Percentiles rank a stretch among this genome's conserved stretches.
Conservation (phyloP, 805 yeast species). For the Maudiozyma serrabonitensis region DNA sequence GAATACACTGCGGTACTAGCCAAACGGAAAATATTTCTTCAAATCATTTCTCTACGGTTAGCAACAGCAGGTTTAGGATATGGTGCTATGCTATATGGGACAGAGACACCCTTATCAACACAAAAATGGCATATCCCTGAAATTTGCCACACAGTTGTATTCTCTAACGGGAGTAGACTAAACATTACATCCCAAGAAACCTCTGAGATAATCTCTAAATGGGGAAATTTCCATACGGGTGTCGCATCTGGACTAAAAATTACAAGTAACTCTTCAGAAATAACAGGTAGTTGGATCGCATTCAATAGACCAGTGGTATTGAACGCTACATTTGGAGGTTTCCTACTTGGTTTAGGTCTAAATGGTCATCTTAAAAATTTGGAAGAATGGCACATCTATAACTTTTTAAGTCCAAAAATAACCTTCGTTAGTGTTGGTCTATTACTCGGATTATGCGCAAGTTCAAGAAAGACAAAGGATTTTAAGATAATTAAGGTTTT, state of each 20-base stretch:
- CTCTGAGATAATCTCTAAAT: constrained; percentile 38
- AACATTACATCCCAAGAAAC: constrained; percentile 45
- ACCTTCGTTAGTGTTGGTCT: constrained; percentile 78
- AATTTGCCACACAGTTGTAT: constrained; percentile 44
- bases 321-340: constrained; percentile 87
- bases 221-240: constrained; percentile 93
- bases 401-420: constrained; percentile 84
- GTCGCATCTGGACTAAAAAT: constrained; percentile 78
- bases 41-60: constrained; percentile 58
- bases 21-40: constrained; percentile 49
- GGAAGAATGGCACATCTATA: constrained; percentile 95
- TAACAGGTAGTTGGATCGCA: constrained; percentile 78
- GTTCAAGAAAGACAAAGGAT: constrained; percentile 75
- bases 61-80: constrained; percentile 37
- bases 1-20: constrained; percentile 49
- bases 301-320: constrained; percentile 67
- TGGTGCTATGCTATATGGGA: constrained; percentile 23
- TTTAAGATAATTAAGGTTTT: constrained; percentile 79
- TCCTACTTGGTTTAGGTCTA: constrained; percentile 81
- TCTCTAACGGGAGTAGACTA: constrained; percentile 62
- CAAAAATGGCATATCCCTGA: constrained; percentile 59
- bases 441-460: constrained; percentile 86
- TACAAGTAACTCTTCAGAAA: constrained; percentile 52
- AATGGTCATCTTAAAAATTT: constrained; percentile 76
- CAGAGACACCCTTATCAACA: constrained; percentile 65